Evolutionary conservation across 371 early-diverging fungal genomes (phyloP), one percentile per base, ranked within the genome.

Genomic region (Zopfochytrium polystomum): DNA sequence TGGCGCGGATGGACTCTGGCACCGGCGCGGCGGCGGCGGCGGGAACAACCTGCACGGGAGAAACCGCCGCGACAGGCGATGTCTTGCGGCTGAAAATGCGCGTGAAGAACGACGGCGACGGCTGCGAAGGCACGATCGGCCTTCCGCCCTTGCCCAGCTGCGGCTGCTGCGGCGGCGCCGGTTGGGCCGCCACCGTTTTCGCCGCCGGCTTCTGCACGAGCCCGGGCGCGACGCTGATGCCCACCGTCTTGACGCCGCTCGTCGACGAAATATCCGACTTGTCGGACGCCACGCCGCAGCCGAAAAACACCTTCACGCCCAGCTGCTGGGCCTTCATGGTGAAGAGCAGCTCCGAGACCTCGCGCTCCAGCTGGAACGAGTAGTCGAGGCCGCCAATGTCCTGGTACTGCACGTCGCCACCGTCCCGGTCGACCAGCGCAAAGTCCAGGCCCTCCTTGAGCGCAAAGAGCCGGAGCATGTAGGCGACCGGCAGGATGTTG

Each of bases 371-470:
- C 26, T 58, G 59, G 50, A 58, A 47, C 33, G 50, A 32, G 59
- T 58, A 34, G 27, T 47, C 51, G 4, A 58, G 50, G 20, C 59
- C 59, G 30, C 58, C 59, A 27, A 51, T 31, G 32, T 58, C 59
- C 22, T 49, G 50, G 26, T 47, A 49, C 2, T 58, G 11, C 3
- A n/a, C 43, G 50, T 58, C 25, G 7, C 29, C 46, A 6, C 33
- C 50, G 11, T 23, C 11, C 27, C 27, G 23, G 32, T 58, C 50
- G 20, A 58, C 31, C 22, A 48, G 38, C 7, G 43, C 59, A 51
- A 58, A 58, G 51, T 58, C 59, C 15, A 58, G 51, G 5, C 59
- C 59, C 33, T 58, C 59, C 50, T 58, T 58, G 29, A 58, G 48
- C 30, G 20, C 32, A 45, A 58, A 58, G 11, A 58, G 34, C 4